Evolutionary conservation across 2,329 filamentous ascomycete genomes (phyloP).

Genomic region (Sclerotinia sclerotiorum): DNA sequence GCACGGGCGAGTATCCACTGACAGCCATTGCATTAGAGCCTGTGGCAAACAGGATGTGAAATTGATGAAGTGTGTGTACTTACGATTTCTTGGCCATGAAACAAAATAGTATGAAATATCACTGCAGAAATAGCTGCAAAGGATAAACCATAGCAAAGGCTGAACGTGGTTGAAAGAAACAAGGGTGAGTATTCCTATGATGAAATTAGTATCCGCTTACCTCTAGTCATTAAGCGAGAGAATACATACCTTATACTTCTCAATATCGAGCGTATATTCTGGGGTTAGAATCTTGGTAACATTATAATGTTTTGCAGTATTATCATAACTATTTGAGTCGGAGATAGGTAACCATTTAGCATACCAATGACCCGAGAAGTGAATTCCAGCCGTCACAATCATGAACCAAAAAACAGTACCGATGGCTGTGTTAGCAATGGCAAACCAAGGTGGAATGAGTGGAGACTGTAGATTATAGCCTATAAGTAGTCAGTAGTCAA

Average conservation of each 20-base stretch:
- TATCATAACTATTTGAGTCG: constrained; percentile 62
- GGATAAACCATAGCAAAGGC: constrained; percentile 67
- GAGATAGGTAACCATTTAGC: constrained; percentile 61
- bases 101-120: constrained; percentile 65
- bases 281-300: constrained; percentile 64
- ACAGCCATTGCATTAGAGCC: not conserved
- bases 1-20: constrained; percentile 61
- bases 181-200: constrained; percentile 72
- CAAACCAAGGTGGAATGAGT: constrained; percentile 66
- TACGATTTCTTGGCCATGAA: constrained; percentile 65
- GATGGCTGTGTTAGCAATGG: constrained; percentile 70
- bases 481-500: not conserved
- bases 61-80: not conserved
- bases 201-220: constrained; percentile 40
- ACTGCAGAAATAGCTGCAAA: constrained; percentile 71
- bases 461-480: constrained; percentile 43
- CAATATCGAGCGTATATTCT: constrained; percentile 65
- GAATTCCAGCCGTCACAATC: constrained; percentile 56
- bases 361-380: constrained; percentile 68
- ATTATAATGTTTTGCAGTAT: constrained; percentile 60
- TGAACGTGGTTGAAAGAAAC: constrained; percentile 71
- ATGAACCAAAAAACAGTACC: constrained; percentile 67
- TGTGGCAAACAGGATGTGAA: not conserved
- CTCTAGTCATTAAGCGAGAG: constrained; percentile 57
- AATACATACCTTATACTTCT: constrained; percentile 62